Base-by-base conservation (phyloP, 208 protist genomes). In the Trypanosoma vivax region DNA sequence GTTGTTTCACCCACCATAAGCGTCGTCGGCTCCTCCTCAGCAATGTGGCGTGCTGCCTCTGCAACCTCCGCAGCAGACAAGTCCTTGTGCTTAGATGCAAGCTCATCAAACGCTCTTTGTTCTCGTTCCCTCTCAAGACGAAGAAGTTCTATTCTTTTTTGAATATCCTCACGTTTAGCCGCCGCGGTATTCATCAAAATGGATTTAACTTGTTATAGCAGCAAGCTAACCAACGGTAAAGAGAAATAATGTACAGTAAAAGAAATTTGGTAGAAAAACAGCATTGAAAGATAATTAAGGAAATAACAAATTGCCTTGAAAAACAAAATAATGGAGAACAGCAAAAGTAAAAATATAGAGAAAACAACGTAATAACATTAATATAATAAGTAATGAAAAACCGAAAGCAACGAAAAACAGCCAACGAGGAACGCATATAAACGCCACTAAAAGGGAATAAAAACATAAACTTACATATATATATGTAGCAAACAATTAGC, bases 121-220 rank as follows among this genome's bases (percentile, higher is more conserved):
- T 94, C 82, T 18, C 68, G 60, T 42, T 82, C 70, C 23, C 66
- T 50, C 55, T 77, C 51, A 25, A 83, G 70, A 21, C 72, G 60
- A 34, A 94, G 61, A 37, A 81, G 23, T 38, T 88, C 65, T 11
- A 94, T 61, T 37, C 66, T 73, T 27, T 73, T 70, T 55, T 90
- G 77, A 39, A 94, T 76, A 45, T 88, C 80, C 39, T 91, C 79
- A 6, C 74, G 51, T 34, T 65, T 50, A 0, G 73, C 64, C 0
- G 74, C 72, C 14, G 43, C 38, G 24, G 57, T 45, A 28, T 37
- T 48, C 63, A 62, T 70, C 25, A 2, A 55, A 19, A 31, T 19
- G 2, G 6, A 23, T 23, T 30, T 25, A 31, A 29, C 29, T 34
- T 18, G 16, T 23, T 43, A 21, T 21, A 29, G 31, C 34, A 30